These are phyloP conservation scores for Debaryomyces sp. DNA, from an alignment of 1,139 yeast species.

Conservation along the genomic window DNA sequence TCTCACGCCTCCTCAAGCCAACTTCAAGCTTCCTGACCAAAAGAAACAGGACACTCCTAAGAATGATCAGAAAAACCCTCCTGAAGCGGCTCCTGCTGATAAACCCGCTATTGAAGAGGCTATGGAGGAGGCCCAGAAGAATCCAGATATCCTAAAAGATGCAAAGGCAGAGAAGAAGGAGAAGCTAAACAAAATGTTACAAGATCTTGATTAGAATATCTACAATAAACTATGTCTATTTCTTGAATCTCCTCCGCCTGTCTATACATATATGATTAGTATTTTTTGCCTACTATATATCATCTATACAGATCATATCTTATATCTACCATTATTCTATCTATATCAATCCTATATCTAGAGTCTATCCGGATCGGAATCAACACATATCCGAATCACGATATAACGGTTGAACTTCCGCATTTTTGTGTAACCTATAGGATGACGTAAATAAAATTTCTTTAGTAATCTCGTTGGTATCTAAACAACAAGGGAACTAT, in stretches of 20 bases:
- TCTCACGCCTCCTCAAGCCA: background rate
- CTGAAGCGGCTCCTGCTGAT: slow-evolving; percentile 49
- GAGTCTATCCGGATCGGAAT: background rate
- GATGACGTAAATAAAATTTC: slow-evolving; percentile 1
- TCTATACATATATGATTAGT: background rate
- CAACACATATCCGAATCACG: background rate
- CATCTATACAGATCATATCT: background rate
- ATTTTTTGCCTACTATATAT: background rate
- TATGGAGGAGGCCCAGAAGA: slow-evolving; percentile 37
- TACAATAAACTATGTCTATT: background rate
- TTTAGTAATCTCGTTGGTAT: background rate
- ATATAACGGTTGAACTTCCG: background rate
- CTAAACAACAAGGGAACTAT: background rate
- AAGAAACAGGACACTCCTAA: slow-evolving; percentile 6
- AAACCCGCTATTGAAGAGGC: slow-evolving; percentile 43
- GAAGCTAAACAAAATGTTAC: slow-evolving; percentile 27
- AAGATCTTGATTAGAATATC: slow-evolving; percentile 13
- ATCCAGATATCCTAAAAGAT: slow-evolving; percentile 32
- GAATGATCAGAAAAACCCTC: slow-evolving; percentile 36
- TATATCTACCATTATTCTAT: too few relatives aligned
- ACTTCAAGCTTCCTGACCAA: background rate
- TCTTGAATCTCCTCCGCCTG: background rate
- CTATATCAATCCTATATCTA: background rate
- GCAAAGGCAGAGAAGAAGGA: slow-evolving; percentile 26
- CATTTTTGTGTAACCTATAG: background rate